Conservation (phyloP, 2,329 filamentous ascomycete species). For the Neonectria faginata region DNA sequence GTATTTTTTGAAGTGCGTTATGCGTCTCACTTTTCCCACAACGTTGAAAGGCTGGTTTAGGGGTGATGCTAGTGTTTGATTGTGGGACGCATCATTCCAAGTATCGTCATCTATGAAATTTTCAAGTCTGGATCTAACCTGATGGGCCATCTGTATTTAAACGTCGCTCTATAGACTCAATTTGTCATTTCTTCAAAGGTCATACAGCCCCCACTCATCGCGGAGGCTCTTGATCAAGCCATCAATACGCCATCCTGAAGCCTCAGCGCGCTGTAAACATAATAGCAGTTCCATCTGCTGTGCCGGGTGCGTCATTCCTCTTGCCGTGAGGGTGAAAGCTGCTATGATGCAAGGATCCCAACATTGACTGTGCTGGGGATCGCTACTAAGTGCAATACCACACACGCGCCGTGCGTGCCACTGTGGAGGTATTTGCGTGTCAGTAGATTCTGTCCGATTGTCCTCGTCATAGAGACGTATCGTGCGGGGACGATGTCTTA, state of each 20-base stretch:
- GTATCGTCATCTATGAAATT: too few relatives aligned
- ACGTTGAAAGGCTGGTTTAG: too few relatives aligned
- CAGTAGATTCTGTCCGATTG: background rate
- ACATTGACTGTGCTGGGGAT: constrained; percentile 1
- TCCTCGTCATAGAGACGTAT: background rate
- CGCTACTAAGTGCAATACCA: background rate
- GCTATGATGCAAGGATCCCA: constrained; percentile 23
- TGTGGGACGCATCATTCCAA: too few relatives aligned
- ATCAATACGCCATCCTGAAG: background rate
- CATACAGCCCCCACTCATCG: background rate
- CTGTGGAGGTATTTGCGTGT: background rate
- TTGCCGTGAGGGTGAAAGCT: constrained; percentile 3
- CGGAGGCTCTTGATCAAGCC: background rate
- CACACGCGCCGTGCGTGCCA: constrained; percentile 2
- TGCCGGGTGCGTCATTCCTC: background rate
- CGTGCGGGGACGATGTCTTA: background rate
- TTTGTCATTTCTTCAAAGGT: too few relatives aligned
- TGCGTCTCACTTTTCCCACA: too few relatives aligned
- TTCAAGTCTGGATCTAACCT: too few relatives aligned
- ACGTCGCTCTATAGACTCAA: too few relatives aligned
- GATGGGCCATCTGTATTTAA: too few relatives aligned
- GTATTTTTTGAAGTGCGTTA: too few relatives aligned
- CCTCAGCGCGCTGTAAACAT: background rate
- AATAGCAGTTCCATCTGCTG: background rate
- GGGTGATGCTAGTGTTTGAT: too few relatives aligned